A percentile compares a stretch with the other conserved stretches of the same genome.
These are phyloP conservation scores for Elsinoe perseae DNA, from an alignment of 2,329 filamentous ascomycete species.

Conservation along the genomic window DNA sequence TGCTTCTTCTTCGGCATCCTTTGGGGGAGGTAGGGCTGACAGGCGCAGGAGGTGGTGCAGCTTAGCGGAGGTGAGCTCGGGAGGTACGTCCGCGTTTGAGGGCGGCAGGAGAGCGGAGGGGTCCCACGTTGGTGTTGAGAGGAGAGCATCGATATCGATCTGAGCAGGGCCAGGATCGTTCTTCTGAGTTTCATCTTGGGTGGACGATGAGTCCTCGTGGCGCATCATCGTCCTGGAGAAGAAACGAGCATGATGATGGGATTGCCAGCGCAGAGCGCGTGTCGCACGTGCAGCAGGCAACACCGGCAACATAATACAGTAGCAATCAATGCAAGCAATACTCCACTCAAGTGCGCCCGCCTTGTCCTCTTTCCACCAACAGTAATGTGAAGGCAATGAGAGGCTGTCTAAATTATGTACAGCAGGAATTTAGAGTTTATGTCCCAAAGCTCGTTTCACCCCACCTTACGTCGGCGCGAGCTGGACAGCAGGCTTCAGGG, in stretches of 20 bases:
- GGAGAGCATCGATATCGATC: constrained; percentile 27
- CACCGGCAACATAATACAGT: not conserved
- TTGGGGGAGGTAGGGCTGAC: constrained; percentile 73
- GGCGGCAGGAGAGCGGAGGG: constrained; percentile 63
- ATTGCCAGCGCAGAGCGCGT: not conserved
- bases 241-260: not conserved
- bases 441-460: not conserved
- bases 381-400: not conserved
- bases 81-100: constrained; percentile 23
- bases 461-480: constrained; percentile 1
- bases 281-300: not conserved
- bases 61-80: constrained; percentile 54
- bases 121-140: constrained; percentile 74
- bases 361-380: not conserved
- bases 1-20: constrained; percentile 53
- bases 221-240: not conserved
- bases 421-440: not conserved
- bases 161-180: not conserved
- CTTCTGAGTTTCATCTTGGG: not conserved
- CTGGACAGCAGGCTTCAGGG: not conserved
- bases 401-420: not conserved
- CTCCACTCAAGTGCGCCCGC: no score
- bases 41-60: constrained; percentile 80
- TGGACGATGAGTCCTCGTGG: not conserved
- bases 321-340: no score